A percentile compares a stretch with the other conserved stretches of the same genome.
phyloP scores from a whole-genome alignment of 345 rosid species.

The Populus alba region DNA sequence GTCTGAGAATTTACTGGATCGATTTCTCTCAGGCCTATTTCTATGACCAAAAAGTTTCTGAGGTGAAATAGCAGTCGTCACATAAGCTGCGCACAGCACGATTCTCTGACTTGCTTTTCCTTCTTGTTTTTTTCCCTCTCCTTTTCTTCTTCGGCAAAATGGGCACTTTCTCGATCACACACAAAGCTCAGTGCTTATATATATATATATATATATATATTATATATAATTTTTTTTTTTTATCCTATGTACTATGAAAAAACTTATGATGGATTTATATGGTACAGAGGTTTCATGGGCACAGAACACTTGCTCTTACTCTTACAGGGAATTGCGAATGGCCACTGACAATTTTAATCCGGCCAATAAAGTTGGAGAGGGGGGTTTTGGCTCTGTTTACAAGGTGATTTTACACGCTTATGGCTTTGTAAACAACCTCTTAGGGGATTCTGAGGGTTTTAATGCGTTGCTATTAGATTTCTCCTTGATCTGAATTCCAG shows the following conservation, averaged over 20 bases:
- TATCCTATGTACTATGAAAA: not conserved
- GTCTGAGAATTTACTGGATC: not conserved
- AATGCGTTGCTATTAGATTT: not conserved
- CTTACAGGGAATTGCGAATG: slow-evolving; percentile 44
- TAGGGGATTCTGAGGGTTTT: not conserved
- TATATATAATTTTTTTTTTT: not conserved
- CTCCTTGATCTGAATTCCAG: not conserved
- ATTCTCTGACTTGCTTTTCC: not conserved
- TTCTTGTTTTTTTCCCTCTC: not conserved
- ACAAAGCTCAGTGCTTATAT: not conserved
- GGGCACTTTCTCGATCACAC: not conserved
- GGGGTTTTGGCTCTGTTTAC: slow-evolving; percentile 73
- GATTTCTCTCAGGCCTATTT: not conserved
- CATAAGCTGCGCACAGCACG: not conserved
- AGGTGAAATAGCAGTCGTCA: not conserved
- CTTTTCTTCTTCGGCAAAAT: not conserved
- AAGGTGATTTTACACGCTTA: slow-evolving; percentile 44
- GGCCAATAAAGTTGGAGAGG: slow-evolving; percentile 62
- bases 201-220: no score
- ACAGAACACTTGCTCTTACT: slow-evolving; percentile 35
- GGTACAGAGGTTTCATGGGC: slow-evolving; percentile 50
- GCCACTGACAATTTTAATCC: slow-evolving; percentile 54
- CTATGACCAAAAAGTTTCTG: not conserved
- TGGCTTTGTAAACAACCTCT: not conserved
- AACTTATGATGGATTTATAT: slow-evolving; percentile 14